Conservation (phyloP, 1,284 basidiomycete species). For the Boletus hoseneyae region DNA sequence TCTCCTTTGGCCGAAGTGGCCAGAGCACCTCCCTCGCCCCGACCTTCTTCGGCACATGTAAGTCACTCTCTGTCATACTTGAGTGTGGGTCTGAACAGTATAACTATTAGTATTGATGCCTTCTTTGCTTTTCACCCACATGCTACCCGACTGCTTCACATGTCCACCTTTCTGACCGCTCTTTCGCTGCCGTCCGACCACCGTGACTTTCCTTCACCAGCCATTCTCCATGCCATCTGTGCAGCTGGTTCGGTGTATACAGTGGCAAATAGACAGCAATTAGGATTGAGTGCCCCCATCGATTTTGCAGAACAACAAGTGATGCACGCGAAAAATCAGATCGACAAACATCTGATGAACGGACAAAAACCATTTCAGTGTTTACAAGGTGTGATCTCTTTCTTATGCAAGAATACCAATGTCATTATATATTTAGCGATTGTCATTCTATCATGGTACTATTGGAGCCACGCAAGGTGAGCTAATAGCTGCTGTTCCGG, state of each 20-base stretch:
- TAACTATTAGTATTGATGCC: constrained; percentile 52
- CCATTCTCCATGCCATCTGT: constrained; percentile 73
- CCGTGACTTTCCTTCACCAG: constrained; percentile 62
- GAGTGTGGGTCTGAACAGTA: background rate
- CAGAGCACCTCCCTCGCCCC: constrained; percentile 54
- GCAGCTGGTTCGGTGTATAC: constrained; percentile 70
- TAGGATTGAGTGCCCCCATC: background rate
- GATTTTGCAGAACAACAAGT: constrained; percentile 65
- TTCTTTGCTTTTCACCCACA: constrained; percentile 74
- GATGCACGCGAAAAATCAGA: constrained; percentile 49
- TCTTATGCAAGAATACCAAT: background rate
- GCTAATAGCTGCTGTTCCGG: constrained; percentile 8
- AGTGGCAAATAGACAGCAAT: constrained; percentile 42
- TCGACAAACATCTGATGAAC: constrained; percentile 46
- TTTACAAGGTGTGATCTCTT: constrained; percentile 49
- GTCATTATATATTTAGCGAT: constrained; percentile 41
- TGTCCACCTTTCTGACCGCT: constrained; percentile 58
- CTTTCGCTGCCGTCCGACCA: constrained; percentile 65
- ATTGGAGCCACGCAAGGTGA: constrained; percentile 67
- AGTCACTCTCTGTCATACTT: constrained; percentile 21
- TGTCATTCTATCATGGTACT: constrained; percentile 65
- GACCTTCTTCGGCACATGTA: constrained; percentile 63
- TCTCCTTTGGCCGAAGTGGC: constrained; percentile 57
- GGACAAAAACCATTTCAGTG: constrained; percentile 58
- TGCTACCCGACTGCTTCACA: constrained; percentile 62